Conservation (phyloP, 2,329 filamentous ascomycete species). For the Phialophora chinensis region DNA sequence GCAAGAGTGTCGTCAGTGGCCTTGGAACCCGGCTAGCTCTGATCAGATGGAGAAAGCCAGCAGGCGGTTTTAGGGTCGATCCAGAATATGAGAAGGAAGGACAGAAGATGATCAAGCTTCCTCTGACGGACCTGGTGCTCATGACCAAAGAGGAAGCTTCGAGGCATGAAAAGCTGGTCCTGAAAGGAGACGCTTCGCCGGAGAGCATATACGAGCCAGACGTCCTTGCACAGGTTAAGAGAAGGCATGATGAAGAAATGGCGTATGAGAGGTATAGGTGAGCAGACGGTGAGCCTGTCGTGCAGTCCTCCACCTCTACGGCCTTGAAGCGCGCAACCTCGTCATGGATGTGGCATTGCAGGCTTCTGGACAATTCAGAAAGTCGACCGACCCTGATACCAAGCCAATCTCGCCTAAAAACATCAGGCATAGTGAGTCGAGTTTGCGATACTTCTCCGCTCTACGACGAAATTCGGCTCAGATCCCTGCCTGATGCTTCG, state of each 20-base stretch:
- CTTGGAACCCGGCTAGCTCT: conserved; percentile 78
- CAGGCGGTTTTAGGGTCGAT: conserved; percentile 65
- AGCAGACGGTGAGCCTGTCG: neutral
- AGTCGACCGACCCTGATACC: neutral
- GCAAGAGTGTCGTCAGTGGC: conserved; percentile 81
- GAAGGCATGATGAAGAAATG: conserved; percentile 70
- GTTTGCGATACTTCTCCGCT: neutral
- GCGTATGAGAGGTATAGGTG: conserved; percentile 58
- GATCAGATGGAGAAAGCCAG: conserved; percentile 77
- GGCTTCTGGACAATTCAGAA: neutral
- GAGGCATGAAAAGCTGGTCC: conserved; percentile 78
- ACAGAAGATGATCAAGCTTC: conserved; percentile 76
- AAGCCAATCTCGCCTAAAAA: neutral
- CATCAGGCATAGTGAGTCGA: neutral
- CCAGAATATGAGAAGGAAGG: conserved; percentile 64
- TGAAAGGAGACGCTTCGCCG: conserved; percentile 69
- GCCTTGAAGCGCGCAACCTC: neutral
- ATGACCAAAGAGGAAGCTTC: conserved; percentile 89
- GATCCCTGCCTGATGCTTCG: neutral
- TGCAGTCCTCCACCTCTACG: neutral
- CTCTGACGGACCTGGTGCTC: conserved; percentile 75
- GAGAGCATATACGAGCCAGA: conserved; percentile 76
- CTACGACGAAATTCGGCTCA: neutral
- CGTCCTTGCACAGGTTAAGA: conserved; percentile 70
- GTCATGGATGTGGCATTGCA: neutral